Evolutionary conservation across 176 grass and related monocot genomes (phyloP), one percentile per base, ranked within the genome.

Genomic region (Alloteropsis semialata): DNA sequence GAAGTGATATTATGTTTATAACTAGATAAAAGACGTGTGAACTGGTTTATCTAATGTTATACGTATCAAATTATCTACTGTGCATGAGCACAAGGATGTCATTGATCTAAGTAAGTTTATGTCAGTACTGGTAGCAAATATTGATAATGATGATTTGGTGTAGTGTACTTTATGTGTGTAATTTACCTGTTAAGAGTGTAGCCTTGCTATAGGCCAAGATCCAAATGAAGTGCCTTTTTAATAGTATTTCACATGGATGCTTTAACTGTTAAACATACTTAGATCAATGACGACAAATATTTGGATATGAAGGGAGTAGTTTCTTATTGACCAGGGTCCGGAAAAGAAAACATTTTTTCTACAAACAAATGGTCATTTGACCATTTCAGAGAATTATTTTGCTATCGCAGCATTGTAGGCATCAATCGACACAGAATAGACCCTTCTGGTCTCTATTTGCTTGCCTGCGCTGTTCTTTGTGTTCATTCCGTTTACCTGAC

Each of bases 1-100:
- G 2, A 2, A 28, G 50, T 56, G 42, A 15, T 70, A 43, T 54
- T 56, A 54, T 10, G 16, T 39, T 18, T 55, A 44, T 22, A 85
- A 64, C 15, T 78, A 54, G 7, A 59, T 56, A 68, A 24, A 76
- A 87, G 27, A 61, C 30, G 39, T 72, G 11, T 21, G 42, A 10
- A 49, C 4, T 66, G 66, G 55, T 24, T 75, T 61, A n/a, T 53
- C 56, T 51, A 25, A 75, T 38, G n/a, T 8, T 65, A 45, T 56
- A 71, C 64, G 27, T 72, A 70, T 61, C 43, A 55, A 85, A 59
- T 37, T 53, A 50, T 82, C 41, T 74, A 51, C 34, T 83, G 16
- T 60, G 38, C 56, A 42, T 71, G 63, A 77, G 19, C 25, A 54
- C 25, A 24, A 54, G 29, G 30, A 18, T 72, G 27, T 54, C 27